Evolutionary conservation across 768 basidiomycete genomes (phyloP).

Genomic region (Favolaschia claudopus): DNA sequence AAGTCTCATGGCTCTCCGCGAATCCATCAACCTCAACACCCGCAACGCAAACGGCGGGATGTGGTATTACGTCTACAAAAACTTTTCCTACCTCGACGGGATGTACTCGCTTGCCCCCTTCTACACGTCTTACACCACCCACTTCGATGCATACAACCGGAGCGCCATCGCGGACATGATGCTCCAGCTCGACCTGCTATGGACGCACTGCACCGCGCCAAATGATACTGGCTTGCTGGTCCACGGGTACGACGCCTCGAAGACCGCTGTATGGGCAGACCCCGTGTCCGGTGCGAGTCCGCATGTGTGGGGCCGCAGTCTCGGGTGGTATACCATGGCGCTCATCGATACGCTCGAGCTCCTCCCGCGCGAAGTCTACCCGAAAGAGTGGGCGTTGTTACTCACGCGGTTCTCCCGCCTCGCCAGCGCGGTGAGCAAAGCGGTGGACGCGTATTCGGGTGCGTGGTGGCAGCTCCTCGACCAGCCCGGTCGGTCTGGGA

Average conservation of each 20-base stretch:
- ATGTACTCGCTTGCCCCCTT: conserved; percentile 36
- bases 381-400: conserved; percentile 15
- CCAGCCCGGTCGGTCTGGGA: conserved; percentile 33
- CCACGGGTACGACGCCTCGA: conserved; percentile 35
- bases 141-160: conserved; percentile 21
- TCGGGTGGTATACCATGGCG: conserved; percentile 29
- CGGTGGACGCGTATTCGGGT: conserved; percentile 26
- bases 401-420: conserved; percentile 8
- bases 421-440: conserved; percentile 13
- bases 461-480: conserved; percentile 38
- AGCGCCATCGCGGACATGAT: conserved; percentile 30
- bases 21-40: conserved; percentile 26
- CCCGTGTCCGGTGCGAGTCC: conserved; percentile 29
- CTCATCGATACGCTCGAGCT: conserved; percentile 32
- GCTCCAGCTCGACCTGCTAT: conserved; percentile 31
- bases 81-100: conserved; percentile 32
- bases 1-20: conserved; percentile 26
- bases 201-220: conserved; percentile 22
- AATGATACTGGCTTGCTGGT: conserved; percentile 24
- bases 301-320: conserved; percentile 26
- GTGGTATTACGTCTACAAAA: conserved; percentile 29
- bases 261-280: conserved; percentile 32
- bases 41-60: conserved; percentile 30
- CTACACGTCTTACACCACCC: conserved; percentile 31
- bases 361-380: conserved; percentile 18